Evolutionary conservation across 345 rosid genomes (phyloP).

Genomic region (Euphorbia peplus): DNA sequence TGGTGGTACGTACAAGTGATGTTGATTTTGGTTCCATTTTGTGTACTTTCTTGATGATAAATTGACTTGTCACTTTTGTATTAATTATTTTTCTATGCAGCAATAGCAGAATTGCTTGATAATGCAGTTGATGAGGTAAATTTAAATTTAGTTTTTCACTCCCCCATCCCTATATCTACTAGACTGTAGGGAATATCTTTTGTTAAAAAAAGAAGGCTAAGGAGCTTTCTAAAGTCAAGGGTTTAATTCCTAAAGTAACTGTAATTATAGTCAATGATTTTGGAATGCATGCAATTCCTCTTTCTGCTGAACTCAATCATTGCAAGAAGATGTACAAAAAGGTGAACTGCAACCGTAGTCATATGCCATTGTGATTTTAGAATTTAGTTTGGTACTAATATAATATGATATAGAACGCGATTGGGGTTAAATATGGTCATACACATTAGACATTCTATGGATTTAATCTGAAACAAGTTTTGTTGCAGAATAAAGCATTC

Average conservation of each 20-base stretch:
- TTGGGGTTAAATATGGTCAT: background rate
- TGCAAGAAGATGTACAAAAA: background rate
- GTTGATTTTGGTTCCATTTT: background rate
- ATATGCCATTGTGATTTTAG: background rate
- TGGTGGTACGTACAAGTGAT: constrained; percentile 65
- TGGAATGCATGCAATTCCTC: background rate
- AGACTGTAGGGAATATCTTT: too few species aligned
- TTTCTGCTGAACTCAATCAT: background rate
- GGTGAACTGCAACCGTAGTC: background rate
- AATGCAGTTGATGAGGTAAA: constrained; percentile 95
- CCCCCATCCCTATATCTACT: too few species aligned
- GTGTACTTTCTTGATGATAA: constrained; percentile 4
- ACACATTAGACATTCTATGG: too few species aligned
- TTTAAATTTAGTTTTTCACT: background rate
- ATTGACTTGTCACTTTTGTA: background rate
- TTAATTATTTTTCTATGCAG: constrained; percentile 38
- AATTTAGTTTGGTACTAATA: too few species aligned
- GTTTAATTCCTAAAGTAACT: too few species aligned
- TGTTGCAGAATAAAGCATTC: too few species aligned
- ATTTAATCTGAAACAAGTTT: too few species aligned
- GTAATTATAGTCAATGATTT: background rate
- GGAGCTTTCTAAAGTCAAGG: too few species aligned
- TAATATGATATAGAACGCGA: background rate
- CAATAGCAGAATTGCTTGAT: constrained; percentile 91
- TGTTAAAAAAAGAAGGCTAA: too few species aligned